phyloP scores from a whole-genome alignment of 805 yeast genomes.

The Grigorovia transvaalensis region DNA sequence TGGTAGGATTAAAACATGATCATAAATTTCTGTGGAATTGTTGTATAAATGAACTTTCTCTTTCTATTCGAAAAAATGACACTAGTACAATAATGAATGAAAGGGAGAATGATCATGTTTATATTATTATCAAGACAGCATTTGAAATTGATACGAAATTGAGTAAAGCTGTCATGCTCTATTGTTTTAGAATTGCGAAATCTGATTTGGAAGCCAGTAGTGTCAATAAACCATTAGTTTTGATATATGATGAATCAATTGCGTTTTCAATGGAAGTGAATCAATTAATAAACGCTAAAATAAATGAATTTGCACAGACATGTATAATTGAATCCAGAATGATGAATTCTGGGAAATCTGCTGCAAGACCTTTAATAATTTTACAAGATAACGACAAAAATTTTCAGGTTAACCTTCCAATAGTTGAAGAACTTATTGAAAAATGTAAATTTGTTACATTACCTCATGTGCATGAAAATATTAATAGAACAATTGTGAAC shows the following conservation, averaged over 20 bases:
- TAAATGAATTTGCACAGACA: not conserved
- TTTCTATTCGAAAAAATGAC: not conserved
- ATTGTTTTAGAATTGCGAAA: not conserved
- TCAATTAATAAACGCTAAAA: not conserved
- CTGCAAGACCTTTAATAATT: conserved; percentile 9
- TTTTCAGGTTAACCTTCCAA: conserved; percentile 14
- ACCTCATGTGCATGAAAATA: conserved; percentile 16
- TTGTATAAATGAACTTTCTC: conserved; percentile 9
- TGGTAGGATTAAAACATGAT: conserved; percentile 12
- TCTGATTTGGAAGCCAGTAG: not conserved
- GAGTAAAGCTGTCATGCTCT: not conserved
- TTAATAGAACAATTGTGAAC: conserved; percentile 6
- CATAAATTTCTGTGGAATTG: conserved; percentile 14
- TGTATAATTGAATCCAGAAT: not conserved
- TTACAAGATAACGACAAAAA: conserved; percentile 17
- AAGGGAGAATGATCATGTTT: conserved; percentile 6
- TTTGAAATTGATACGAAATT: not conserved
- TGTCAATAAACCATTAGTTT: not conserved
- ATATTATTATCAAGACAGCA: not conserved
- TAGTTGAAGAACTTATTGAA: conserved; percentile 7
- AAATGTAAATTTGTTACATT: conserved; percentile 12
- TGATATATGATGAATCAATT: too few species aligned
- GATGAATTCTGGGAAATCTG: not conserved
- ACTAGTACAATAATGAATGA: too few species aligned
- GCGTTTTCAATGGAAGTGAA: not conserved